These are phyloP conservation scores for Wickerhamomyces rabaulensis DNA, from an alignment of 805 yeast species.

Conservation along the genomic window DNA sequence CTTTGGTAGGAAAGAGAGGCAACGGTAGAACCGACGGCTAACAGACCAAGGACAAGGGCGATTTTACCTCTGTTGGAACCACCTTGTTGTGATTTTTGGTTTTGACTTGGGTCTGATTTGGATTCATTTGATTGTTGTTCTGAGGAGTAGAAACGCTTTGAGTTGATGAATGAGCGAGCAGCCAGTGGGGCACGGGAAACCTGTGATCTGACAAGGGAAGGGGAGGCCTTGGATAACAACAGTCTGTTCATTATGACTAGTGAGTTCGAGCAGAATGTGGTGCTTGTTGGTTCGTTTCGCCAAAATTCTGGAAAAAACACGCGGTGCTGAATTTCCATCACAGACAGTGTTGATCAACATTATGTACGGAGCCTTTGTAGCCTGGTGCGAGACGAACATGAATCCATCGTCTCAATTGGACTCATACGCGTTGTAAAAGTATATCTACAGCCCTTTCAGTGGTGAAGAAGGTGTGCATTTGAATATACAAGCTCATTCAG, in stretches of 20 bases:
- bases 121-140: neutral
- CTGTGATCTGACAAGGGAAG: neutral
- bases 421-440: too few relatives aligned
- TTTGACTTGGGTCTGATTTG: neutral
- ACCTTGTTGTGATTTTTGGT: neutral
- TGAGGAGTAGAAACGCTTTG: constrained; percentile 1
- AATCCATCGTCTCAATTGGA: too few relatives aligned
- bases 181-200: neutral
- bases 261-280: neutral
- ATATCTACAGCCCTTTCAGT: too few relatives aligned
- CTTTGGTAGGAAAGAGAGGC: constrained; percentile 38
- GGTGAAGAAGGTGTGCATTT: too few relatives aligned
- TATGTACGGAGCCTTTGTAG: too few relatives aligned
- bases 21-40: constrained; percentile 46
- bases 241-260: neutral
- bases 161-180: neutral
- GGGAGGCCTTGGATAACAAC: neutral
- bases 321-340: too few relatives aligned
- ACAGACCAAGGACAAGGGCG: constrained; percentile 34
- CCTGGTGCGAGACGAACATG: too few relatives aligned
- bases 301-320: neutral
- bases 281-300: too few relatives aligned
- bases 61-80: constrained; percentile 24
- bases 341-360: too few relatives aligned
- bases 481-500: too few relatives aligned